phyloP scores from a whole-genome alignment of 768 basidiomycete genomes.

The Plicaturopsis crispa region DNA sequence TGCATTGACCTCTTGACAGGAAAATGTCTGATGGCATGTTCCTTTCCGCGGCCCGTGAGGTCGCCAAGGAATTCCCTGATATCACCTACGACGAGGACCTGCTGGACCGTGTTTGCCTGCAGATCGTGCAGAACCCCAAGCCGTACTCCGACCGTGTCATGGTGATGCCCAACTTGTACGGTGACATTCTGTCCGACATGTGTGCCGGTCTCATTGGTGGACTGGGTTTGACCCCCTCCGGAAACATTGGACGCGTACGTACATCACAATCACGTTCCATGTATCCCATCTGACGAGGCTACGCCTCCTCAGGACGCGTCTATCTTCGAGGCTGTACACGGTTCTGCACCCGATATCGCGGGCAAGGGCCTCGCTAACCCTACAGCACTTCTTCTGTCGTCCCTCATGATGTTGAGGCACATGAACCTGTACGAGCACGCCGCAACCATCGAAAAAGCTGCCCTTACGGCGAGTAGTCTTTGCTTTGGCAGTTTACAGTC shows the following conservation, averaged over 20 bases:
- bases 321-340: slow-evolving; percentile 99
- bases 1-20: slow-evolving; percentile 37
- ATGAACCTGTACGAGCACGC: slow-evolving; percentile 87
- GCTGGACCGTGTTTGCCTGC: slow-evolving; percentile 91
- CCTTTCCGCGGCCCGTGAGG: slow-evolving; percentile 92
- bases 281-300: slow-evolving; percentile 11
- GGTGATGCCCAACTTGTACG: slow-evolving; percentile 99
- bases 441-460: slow-evolving; percentile 85
- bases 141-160: slow-evolving; percentile 96
- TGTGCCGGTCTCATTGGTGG: slow-evolving; percentile 98
- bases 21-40: slow-evolving; percentile 99
- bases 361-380: slow-evolving; percentile 95
- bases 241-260: slow-evolving; percentile 89
- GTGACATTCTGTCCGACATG: slow-evolving; percentile 96
- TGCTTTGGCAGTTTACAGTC: not conserved
- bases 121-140: slow-evolving; percentile 88
- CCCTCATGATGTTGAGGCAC: slow-evolving; percentile 99
- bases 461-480: slow-evolving; percentile 62
- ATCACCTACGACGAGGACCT: slow-evolving; percentile 95
- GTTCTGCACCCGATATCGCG: slow-evolving; percentile 98
- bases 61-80: slow-evolving; percentile 92
- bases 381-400: slow-evolving; percentile 94
- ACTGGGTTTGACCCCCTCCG: slow-evolving; percentile 93
- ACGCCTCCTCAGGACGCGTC: slow-evolving; percentile 71
- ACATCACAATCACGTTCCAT: not conserved